Evolutionary conservation across 257 asterid species (phyloP).

Genomic region (Salvia rosmarinus): DNA sequence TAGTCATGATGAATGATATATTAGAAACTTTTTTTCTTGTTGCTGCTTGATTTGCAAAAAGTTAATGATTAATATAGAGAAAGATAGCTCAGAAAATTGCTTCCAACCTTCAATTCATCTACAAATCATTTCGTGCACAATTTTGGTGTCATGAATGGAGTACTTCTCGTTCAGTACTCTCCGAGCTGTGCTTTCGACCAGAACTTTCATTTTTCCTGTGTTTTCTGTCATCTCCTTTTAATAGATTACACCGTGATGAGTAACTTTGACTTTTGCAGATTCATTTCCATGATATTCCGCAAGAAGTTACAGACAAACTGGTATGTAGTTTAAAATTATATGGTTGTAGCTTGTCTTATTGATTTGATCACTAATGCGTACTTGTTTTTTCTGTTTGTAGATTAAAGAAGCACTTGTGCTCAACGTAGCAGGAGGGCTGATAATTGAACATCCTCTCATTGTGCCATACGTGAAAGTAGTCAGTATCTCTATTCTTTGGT

Average conservation of each 20-base stretch:
- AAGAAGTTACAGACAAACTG: conserved; percentile 69
- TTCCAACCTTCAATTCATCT: background rate
- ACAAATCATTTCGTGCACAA: background rate
- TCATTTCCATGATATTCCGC: conserved; percentile 82
- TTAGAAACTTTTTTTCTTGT: too few relatives aligned
- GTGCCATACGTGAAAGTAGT: conserved; percentile 87
- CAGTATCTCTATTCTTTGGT: conserved; percentile 30
- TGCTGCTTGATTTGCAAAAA: background rate
- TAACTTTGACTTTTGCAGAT: conserved; percentile 56
- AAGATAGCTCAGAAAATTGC: background rate
- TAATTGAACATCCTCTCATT: conserved; percentile 85
- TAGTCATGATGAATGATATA: too few relatives aligned
- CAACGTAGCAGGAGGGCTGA: conserved; percentile 91
- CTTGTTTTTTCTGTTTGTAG: conserved; percentile 42
- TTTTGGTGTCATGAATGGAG: background rate
- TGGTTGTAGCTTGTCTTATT: background rate
- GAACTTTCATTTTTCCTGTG: background rate
- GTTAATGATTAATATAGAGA: background rate
- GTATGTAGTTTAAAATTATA: conserved; percentile 42
- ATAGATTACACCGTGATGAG: conserved; percentile 5
- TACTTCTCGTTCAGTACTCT: background rate
- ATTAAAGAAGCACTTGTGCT: conserved; percentile 82
- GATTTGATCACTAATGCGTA: background rate
- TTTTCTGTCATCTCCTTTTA: background rate
- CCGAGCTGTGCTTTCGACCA: background rate